Evolutionary conservation across 1,139 yeast genomes (phyloP).

Genomic region (Pichia sp.): DNA sequence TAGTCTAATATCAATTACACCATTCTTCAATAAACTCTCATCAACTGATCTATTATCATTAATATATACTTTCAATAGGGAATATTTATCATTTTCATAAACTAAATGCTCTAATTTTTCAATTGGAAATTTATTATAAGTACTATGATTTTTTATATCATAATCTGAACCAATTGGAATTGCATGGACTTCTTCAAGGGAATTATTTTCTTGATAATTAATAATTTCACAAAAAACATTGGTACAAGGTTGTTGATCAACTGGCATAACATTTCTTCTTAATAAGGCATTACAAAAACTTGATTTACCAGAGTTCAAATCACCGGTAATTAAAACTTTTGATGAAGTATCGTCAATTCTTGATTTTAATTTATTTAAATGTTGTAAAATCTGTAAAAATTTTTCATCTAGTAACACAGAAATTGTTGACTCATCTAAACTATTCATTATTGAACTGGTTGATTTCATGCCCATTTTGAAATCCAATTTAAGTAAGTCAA

Average conservation of each 20-base stretch:
- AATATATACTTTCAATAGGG: constrained; percentile 73
- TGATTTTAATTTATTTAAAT: constrained; percentile 65
- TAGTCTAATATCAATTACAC: constrained; percentile 84
- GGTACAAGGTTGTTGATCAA: constrained; percentile 97
- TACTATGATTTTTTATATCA: constrained; percentile 52
- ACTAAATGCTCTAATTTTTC: constrained; percentile 63
- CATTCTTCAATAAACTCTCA: constrained; percentile 74
- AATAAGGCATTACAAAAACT: constrained; percentile 90
- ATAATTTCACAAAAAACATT: constrained; percentile 92
- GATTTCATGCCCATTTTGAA: constrained; percentile 52
- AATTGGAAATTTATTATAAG: constrained; percentile 54
- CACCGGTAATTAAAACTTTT: constrained; percentile 94
- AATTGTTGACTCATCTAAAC: constrained; percentile 58
- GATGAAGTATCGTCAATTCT: constrained; percentile 90
- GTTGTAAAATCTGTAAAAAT: constrained; percentile 55
- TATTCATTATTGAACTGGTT: constrained; percentile 38
- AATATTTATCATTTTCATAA: constrained; percentile 62
- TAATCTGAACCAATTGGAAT: constrained; percentile 60
- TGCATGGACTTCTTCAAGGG: constrained; percentile 90
- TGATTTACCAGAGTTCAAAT: constrained; percentile 92
- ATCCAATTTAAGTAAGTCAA: constrained; percentile 58
- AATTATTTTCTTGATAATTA: constrained; percentile 71
- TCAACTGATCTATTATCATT: constrained; percentile 66
- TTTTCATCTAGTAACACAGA: constrained; percentile 62
- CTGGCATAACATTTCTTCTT: constrained; percentile 75